phyloP scores from a whole-genome alignment of 331 rosid genomes.

The Pyrus hybrid region DNA sequence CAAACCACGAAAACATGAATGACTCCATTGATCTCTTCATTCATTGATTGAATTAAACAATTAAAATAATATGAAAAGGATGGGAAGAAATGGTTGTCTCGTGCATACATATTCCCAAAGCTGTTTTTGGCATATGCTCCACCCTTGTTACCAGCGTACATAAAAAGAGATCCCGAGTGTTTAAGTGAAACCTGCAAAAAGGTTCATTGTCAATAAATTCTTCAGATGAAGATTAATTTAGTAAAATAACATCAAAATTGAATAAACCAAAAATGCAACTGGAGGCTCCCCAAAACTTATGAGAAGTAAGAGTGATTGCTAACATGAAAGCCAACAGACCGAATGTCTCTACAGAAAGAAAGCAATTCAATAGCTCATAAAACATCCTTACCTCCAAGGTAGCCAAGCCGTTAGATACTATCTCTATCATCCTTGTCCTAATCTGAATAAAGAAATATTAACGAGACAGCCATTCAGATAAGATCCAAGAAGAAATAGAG shows the following conservation, averaged over 20 bases:
- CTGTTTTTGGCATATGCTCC: slow-evolving; percentile 99
- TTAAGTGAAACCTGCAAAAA: slow-evolving; percentile 89
- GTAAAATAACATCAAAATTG: slow-evolving; percentile 1
- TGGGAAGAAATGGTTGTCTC: slow-evolving; percentile 5
- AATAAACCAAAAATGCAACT: background rate
- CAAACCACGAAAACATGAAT: background rate
- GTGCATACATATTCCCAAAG: slow-evolving; percentile 87
- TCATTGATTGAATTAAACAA: background rate
- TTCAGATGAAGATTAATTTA: slow-evolving; percentile 14
- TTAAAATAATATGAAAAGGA: background rate
- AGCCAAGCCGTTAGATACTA: slow-evolving; percentile 83
- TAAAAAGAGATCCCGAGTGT: slow-evolving; percentile 96
- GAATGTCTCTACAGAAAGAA: background rate
- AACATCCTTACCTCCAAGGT: slow-evolving; percentile 66
- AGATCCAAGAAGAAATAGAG: slow-evolving; percentile 2
- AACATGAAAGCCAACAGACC: background rate
- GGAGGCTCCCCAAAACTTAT: background rate
- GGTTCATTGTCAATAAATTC: slow-evolving; percentile 18
- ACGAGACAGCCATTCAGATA: slow-evolving; percentile 2
- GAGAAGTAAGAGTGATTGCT: background rate
- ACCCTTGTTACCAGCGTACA: slow-evolving; percentile 94
- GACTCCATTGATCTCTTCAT: background rate
- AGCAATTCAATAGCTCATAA: background rate
- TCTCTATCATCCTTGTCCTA: slow-evolving; percentile 87
- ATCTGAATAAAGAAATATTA: slow-evolving; percentile 29